Conservation (phyloP, 2,329 filamentous ascomycete genomes). For the Neofusicoccum ribis region DNA sequence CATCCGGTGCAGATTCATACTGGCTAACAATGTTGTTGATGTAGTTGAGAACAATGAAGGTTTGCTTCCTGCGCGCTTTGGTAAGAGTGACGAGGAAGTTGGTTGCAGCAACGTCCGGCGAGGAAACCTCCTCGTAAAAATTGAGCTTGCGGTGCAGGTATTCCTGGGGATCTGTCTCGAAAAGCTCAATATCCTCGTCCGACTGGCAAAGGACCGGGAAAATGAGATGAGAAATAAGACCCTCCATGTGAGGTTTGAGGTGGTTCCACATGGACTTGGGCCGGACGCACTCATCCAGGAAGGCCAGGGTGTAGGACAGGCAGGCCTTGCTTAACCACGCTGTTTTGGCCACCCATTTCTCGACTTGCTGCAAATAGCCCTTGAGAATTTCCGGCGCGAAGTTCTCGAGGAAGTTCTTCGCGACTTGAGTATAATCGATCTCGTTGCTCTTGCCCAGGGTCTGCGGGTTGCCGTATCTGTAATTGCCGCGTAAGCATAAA, state of each 20-base stretch:
- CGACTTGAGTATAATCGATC: slow-evolving; percentile 76
- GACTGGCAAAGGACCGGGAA: slow-evolving; percentile 94
- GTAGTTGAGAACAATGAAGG: slow-evolving; percentile 90
- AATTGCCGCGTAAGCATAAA: not conserved
- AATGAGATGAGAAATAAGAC: slow-evolving; percentile 88
- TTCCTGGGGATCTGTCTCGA: slow-evolving; percentile 91
- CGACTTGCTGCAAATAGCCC: slow-evolving; percentile 89
- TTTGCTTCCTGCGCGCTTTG: slow-evolving; percentile 92
- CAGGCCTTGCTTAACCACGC: slow-evolving; percentile 94
- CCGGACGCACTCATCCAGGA: slow-evolving; percentile 94
- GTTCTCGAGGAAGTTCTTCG: slow-evolving; percentile 85
- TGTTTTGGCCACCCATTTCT: slow-evolving; percentile 95
- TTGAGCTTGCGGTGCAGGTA: slow-evolving; percentile 97
- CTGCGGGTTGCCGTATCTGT: slow-evolving; percentile 84
- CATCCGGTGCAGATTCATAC: slow-evolving; percentile 80
- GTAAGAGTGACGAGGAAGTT: slow-evolving; percentile 96
- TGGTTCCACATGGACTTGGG: slow-evolving; percentile 97
- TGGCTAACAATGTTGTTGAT: slow-evolving; percentile 93
- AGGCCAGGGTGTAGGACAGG: slow-evolving; percentile 89
- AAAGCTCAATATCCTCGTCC: slow-evolving; percentile 89
- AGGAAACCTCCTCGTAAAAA: slow-evolving; percentile 94
- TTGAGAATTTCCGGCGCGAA: slow-evolving; percentile 97
- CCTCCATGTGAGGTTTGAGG: slow-evolving; percentile 89
- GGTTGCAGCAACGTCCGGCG: slow-evolving; percentile 91
- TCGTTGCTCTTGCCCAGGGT: slow-evolving; percentile 72